Evolutionary conservation across 2,329 filamentous ascomycete genomes (phyloP).

Genomic region (Harringtonia aguacate): DNA sequence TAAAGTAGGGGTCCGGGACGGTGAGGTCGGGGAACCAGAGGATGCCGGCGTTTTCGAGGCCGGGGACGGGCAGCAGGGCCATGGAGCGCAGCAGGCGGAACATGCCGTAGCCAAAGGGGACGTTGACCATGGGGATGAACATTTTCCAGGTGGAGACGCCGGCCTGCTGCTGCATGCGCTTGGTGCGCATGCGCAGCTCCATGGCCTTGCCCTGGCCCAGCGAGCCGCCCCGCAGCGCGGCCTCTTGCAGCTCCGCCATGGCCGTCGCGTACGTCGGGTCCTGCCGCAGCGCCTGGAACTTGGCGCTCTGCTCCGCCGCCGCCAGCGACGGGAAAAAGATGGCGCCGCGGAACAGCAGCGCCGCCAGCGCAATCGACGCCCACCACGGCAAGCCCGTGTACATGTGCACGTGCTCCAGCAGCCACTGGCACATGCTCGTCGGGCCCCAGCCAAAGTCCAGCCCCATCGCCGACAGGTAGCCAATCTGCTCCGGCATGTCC

Average conservation of each 20-base stretch:
- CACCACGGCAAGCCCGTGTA: slow-evolving; percentile 72
- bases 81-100: slow-evolving; percentile 71
- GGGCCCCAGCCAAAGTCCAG: slow-evolving; percentile 82
- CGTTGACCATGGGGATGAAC: slow-evolving; percentile 43
- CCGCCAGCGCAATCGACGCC: slow-evolving; percentile 56
- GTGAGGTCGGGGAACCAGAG: slow-evolving; percentile 76
- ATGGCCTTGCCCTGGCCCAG: slow-evolving; percentile 36
- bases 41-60: slow-evolving; percentile 57
- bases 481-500: slow-evolving; percentile 62
- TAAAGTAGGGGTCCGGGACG: slow-evolving; percentile 61
- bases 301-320: slow-evolving; percentile 51
- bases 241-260: slow-evolving; percentile 31
- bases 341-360: slow-evolving; percentile 50
- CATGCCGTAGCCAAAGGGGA: slow-evolving; percentile 68
- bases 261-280: slow-evolving; percentile 38
- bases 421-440: slow-evolving; percentile 61
- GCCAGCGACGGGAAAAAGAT: slow-evolving; percentile 56
- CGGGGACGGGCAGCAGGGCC: slow-evolving; percentile 69
- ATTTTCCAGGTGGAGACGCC: slow-evolving; percentile 42
- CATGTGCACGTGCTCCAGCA: slow-evolving; percentile 76
- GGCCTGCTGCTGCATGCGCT: slow-evolving; percentile 36
- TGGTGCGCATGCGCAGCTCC: slow-evolving; percentile 33
- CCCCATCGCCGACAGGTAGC: slow-evolving; percentile 73
- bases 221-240: slow-evolving; percentile 16
- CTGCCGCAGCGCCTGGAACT: slow-evolving; percentile 35